Conservation (phyloP, 2,329 filamentous ascomycete species). For the Paecilomyces niveus region DNA sequence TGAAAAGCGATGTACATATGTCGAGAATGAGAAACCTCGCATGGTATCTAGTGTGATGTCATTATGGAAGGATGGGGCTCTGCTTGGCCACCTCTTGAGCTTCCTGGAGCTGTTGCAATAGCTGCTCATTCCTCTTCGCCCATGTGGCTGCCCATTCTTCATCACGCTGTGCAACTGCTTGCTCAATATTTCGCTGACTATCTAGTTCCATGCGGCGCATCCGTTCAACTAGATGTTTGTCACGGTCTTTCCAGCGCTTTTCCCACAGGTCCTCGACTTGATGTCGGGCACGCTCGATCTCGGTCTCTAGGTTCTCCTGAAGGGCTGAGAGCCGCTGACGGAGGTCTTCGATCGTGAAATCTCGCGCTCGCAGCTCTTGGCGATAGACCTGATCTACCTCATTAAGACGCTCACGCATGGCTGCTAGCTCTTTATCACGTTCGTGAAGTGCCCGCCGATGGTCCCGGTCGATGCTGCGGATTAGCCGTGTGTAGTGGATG, state of each 20-base stretch:
- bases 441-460: conserved; percentile 19
- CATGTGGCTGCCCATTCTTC: conserved; percentile 12
- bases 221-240: conserved; percentile 17
- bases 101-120: not conserved
- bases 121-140: conserved; percentile 8
- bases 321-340: conserved; percentile 13
- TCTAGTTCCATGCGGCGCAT: conserved; percentile 15
- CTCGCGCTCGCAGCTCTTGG: conserved; percentile 20
- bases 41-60: not conserved
- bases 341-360: conserved; percentile 22
- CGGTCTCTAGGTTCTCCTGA: conserved; percentile 14
- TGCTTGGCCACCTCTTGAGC: not conserved
- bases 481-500: conserved; percentile 21
- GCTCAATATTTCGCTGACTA: conserved; percentile 11
- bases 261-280: conserved; percentile 30
- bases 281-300: conserved; percentile 22
- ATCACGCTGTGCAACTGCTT: conserved; percentile 11
- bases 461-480: conserved; percentile 22
- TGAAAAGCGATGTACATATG: not conserved
- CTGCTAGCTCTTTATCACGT: conserved; percentile 21
- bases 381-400: conserved; percentile 24
- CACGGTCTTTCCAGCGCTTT: conserved; percentile 25
- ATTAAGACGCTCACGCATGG: conserved; percentile 18
- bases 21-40: not conserved
- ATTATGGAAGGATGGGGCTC: not conserved